A percentile compares a stretch with the other conserved stretches of the same genome.
Evolutionary conservation across 1,284 basidiomycete genomes (phyloP).

Genomic region (Ustilago loliicola): DNA sequence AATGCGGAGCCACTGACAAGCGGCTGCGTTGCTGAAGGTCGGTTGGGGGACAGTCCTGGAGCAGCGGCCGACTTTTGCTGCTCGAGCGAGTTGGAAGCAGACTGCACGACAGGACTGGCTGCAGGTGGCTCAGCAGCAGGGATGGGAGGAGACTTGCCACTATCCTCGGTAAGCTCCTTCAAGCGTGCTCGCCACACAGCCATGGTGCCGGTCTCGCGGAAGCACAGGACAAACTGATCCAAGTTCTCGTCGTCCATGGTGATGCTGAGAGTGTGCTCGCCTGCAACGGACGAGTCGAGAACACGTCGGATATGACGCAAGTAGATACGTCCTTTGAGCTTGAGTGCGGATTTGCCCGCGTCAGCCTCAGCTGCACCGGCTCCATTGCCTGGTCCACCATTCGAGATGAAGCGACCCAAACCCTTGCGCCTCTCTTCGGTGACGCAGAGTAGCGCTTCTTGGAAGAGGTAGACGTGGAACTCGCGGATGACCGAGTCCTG

Average conservation of each 20-base stretch:
- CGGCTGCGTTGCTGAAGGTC: conserved; percentile 11
- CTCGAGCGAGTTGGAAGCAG: conserved; percentile 5
- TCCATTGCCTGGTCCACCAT: conserved; percentile 66
- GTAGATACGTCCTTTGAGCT: conserved; percentile 94
- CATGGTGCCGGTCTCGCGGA: conserved; percentile 87
- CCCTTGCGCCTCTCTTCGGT: conserved; percentile 88
- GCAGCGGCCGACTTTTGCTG: conserved; percentile 1
- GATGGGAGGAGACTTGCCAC: conserved; percentile 15
- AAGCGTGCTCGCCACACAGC: conserved; percentile 82
- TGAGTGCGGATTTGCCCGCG: conserved; percentile 78
- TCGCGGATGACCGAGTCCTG: conserved; percentile 87
- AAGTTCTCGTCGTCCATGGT: conserved; percentile 93
- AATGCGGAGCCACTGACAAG: conserved; percentile 43
- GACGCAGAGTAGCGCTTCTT: conserved; percentile 95
- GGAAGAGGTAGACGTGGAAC: conserved; percentile 95
- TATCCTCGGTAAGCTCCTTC: conserved; percentile 35
- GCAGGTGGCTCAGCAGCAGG: conserved; percentile 6
- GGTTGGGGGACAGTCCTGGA: conserved; percentile 21
- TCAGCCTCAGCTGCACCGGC: conserved; percentile 12
- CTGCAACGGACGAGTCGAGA: conserved; percentile 80
- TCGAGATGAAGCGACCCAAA: conserved; percentile 79
- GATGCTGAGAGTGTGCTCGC: conserved; percentile 89
- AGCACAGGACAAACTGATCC: conserved; percentile 93
- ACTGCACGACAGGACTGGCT: conserved; percentile 8
- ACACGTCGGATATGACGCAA: conserved; percentile 91